These are phyloP conservation scores for Gossypium sturtianum DNA, from an alignment of 345 rosid genomes.

Conservation along the genomic window DNA sequence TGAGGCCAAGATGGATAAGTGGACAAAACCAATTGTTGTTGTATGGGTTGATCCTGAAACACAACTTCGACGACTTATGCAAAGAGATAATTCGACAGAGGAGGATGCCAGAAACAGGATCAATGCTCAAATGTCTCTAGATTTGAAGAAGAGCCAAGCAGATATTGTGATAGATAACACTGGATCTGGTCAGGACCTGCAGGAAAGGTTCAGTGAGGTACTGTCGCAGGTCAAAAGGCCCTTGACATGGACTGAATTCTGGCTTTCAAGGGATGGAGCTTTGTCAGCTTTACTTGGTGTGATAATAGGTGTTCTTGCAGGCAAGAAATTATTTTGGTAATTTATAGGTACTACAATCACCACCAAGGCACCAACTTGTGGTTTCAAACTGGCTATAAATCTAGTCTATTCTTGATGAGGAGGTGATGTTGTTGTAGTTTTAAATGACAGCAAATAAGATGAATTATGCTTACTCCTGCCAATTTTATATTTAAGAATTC, in stretches of 20 bases:
- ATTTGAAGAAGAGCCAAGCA: slow-evolving; percentile 56
- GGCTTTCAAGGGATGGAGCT: slow-evolving; percentile 81
- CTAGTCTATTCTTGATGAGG: neutral
- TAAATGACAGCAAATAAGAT: neutral
- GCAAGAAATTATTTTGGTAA: slow-evolving; percentile 27
- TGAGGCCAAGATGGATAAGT: slow-evolving; percentile 73
- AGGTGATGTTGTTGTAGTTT: neutral
- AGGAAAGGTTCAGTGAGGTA: slow-evolving; percentile 47
- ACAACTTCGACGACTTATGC: slow-evolving; percentile 65
- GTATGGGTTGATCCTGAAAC: slow-evolving; percentile 71
- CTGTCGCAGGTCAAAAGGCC: slow-evolving; percentile 53
- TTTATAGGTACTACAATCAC: neutral
- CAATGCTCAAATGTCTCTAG: slow-evolving; percentile 73
- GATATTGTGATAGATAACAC: slow-evolving; percentile 71
- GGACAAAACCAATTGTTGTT: slow-evolving; percentile 76
- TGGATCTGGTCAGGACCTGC: slow-evolving; percentile 60
- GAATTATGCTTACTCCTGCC: neutral
- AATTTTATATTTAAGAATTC: neutral
- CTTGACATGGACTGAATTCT: slow-evolving; percentile 12
- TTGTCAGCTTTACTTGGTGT: slow-evolving; percentile 42
- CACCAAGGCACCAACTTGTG: neutral
- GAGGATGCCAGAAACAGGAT: slow-evolving; percentile 78
- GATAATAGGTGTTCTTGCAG: slow-evolving; percentile 35
- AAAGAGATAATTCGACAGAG: slow-evolving; percentile 51
- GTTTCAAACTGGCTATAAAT: slow-evolving; percentile 2